Percentiles rank a stretch among this genome's conserved stretches.
Evolutionary conservation across 352 stramenopile species (phyloP).

Genomic region (Elongisporangium undulatum): DNA sequence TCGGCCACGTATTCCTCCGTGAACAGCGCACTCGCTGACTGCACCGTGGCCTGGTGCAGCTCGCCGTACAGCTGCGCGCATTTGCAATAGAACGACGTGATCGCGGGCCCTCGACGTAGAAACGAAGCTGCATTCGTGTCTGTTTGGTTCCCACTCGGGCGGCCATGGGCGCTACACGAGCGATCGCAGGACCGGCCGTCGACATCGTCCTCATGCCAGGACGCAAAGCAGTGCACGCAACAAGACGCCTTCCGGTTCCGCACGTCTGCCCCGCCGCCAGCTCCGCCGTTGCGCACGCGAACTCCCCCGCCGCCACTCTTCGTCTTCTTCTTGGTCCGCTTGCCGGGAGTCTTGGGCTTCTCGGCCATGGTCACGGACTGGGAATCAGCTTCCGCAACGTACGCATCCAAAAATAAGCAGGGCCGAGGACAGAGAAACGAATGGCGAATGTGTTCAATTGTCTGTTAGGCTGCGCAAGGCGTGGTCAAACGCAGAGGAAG

Average conservation of each 20-base stretch:
- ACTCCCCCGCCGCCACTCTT: not conserved
- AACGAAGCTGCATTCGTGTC: slow-evolving; percentile 10
- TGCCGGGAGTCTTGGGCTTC: not conserved
- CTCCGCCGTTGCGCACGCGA: not conserved
- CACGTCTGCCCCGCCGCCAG: not conserved
- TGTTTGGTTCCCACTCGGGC: slow-evolving; percentile 1
- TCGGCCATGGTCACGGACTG: not conserved
- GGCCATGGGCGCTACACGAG: not conserved
- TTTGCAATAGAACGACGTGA: slow-evolving; percentile 35
- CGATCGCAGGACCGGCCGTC: not conserved
- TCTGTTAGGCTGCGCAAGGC: not conserved
- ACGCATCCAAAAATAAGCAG: not conserved
- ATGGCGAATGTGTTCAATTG: not conserved
- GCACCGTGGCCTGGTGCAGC: slow-evolving; percentile 25
- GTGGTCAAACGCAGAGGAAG: slow-evolving; percentile 5
- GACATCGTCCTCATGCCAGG: not conserved
- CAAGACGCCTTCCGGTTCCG: slow-evolving; percentile 1
- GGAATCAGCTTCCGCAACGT: not conserved
- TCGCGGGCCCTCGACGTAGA: slow-evolving; percentile 7
- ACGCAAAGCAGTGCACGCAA: not conserved
- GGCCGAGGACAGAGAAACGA: not conserved
- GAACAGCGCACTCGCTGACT: slow-evolving; percentile 14
- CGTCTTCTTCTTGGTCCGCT: not conserved
- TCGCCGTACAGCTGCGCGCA: slow-evolving; percentile 34
- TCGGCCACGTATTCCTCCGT: slow-evolving; percentile 25